Conservation (phyloP, 1,284 basidiomycete species). For the Puccinia coronata region DNA sequence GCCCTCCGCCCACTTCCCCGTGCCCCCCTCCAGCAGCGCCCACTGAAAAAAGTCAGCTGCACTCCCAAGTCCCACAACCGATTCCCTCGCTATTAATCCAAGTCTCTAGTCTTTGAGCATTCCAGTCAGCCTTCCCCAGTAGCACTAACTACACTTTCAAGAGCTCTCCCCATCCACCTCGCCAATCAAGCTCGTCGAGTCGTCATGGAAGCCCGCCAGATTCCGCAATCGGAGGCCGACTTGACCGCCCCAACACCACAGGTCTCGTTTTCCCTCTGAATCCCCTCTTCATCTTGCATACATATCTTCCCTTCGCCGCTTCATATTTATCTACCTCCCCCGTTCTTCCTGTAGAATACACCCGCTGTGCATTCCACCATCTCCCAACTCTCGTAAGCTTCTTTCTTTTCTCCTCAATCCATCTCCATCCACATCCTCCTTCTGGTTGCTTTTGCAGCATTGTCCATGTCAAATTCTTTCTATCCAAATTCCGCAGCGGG, state of each 20-base stretch:
- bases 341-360: conserved; percentile 28
- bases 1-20: neutral
- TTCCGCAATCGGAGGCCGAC: conserved; percentile 24
- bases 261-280: conserved; percentile 15
- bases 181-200: neutral
- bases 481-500: neutral
- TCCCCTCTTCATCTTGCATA: conserved; percentile 7
- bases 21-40: neutral
- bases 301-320: neutral
- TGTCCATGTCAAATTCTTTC: neutral
- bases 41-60: too few relatives aligned
- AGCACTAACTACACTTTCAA: too few relatives aligned
- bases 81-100: neutral
- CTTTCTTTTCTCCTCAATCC: neutral
- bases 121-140: too few relatives aligned
- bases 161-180: neutral
- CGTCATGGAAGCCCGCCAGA: conserved; percentile 44
- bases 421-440: neutral
- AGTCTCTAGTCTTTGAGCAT: neutral
- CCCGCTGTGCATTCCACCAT: conserved; percentile 46
- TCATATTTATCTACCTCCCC: neutral
- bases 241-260: conserved; percentile 48
- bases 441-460: conserved; percentile 1
- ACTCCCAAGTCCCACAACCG: neutral
- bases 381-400: conserved; percentile 47